Evolutionary conservation across 116 monocot species (phyloP).

Genomic region (Phalaenopsis hybrid): DNA sequence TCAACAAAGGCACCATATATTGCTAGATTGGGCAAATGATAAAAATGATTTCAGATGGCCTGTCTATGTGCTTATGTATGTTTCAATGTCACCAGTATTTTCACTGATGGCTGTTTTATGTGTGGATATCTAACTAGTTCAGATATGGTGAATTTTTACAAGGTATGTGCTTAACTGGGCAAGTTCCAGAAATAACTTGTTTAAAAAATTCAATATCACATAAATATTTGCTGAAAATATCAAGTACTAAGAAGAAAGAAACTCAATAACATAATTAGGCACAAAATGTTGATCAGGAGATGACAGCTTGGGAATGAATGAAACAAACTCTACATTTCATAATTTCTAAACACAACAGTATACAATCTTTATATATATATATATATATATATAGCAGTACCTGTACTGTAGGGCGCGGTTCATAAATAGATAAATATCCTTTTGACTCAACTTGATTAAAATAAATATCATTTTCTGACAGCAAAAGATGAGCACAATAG

Average conservation of each 20-base stretch:
- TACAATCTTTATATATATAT: too few species aligned
- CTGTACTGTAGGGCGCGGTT: slow-evolving; percentile 65
- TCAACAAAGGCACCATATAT: neutral
- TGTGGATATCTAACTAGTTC: neutral
- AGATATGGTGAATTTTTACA: neutral
- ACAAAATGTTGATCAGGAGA: too few species aligned
- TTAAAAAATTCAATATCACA: neutral
- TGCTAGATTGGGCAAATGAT: neutral
- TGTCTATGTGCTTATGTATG: neutral
- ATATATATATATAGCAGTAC: slow-evolving; percentile 19
- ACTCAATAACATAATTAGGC: too few species aligned
- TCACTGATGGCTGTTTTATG: neutral
- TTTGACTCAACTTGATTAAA: slow-evolving; percentile 54
- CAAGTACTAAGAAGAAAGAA: neutral
- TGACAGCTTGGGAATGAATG: neutral
- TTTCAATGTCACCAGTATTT: neutral
- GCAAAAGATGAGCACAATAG: slow-evolving; percentile 84
- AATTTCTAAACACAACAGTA: neutral
- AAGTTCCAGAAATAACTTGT: neutral
- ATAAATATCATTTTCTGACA: slow-evolving; percentile 89
- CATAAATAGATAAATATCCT: slow-evolving; percentile 66
- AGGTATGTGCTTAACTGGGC: neutral
- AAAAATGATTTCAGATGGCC: neutral
- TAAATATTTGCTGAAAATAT: neutral
- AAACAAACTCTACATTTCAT: neutral